phyloP scores from a whole-genome alignment of 2,329 filamentous ascomycete genomes.

The Epichloe brachyelytri region DNA sequence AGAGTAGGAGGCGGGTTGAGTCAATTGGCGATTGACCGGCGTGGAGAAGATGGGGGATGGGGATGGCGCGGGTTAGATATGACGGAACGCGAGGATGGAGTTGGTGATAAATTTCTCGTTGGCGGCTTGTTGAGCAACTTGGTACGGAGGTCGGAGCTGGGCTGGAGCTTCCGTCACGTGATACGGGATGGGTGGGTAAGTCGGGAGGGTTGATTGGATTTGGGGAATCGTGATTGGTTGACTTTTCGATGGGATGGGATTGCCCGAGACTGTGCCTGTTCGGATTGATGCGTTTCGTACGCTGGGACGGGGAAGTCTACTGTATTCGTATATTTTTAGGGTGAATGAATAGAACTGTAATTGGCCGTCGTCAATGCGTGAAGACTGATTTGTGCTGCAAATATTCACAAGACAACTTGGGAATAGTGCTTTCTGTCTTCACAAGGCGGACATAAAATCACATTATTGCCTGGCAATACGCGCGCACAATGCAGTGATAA shows the following conservation, averaged over 20 bases:
- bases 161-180: constrained; percentile 8
- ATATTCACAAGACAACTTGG: neutral
- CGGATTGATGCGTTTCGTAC: too few relatives aligned
- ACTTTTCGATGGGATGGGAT: neutral
- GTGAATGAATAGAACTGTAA: too few relatives aligned
- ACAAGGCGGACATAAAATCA: neutral
- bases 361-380: too few relatives aligned
- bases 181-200: neutral
- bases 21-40: constrained; percentile 7
- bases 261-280: neutral
- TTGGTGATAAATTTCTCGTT: constrained; percentile 35
- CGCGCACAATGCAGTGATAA: neutral
- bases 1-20: neutral
- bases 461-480: neutral
- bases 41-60: neutral
- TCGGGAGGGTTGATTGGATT: neutral
- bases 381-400: too few relatives aligned
- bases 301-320: too few relatives aligned
- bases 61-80: neutral
- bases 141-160: constrained; percentile 18
- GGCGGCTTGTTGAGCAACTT: constrained; percentile 8
- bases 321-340: too few relatives aligned
- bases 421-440: neutral
- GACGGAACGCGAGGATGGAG: constrained; percentile 2
- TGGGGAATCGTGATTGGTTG: constrained; percentile 2